Percentiles rank a stretch among this genome's conserved stretches.
phyloP scores from a whole-genome alignment of 306 rosid genomes.

The Rosa chinensis region DNA sequence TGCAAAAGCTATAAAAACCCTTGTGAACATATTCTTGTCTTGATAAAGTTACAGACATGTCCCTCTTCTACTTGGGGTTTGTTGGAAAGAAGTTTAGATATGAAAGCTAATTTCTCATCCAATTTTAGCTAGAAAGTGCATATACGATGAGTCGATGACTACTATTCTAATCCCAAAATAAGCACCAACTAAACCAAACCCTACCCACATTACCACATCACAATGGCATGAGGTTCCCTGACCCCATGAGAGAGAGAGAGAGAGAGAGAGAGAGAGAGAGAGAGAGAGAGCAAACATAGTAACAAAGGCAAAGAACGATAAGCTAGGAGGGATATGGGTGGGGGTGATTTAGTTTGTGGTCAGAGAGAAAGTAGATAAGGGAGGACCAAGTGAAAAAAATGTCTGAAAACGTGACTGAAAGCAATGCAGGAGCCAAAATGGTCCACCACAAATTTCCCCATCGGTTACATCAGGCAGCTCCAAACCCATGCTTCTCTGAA shows the following conservation, averaged over 20 bases:
- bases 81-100: not conserved
- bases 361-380: not conserved
- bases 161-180: not conserved
- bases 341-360: conserved; percentile 2
- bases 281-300: not conserved
- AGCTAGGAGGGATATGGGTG: conserved; percentile 3
- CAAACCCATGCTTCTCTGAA: conserved; percentile 14
- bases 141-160: not conserved
- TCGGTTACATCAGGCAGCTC: not conserved
- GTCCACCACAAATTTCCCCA: not conserved
- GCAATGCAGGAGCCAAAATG: conserved; percentile 30
- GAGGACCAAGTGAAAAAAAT: conserved; percentile 8
- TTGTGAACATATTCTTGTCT: not conserved
- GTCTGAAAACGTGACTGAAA: conserved; percentile 9
- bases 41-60: not conserved
- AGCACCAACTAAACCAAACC: conserved; percentile 5
- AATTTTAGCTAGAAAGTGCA: not conserved
- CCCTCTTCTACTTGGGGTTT: not conserved
- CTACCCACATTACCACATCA: not conserved
- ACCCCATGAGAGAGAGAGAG: not conserved
- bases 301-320: conserved; percentile 11
- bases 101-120: not conserved
- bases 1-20: not conserved
- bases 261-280: not conserved
- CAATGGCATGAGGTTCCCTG: not conserved